Evolutionary conservation across 352 stramenopile species (phyloP).

Genomic region (Phytophthora pistaciae): DNA sequence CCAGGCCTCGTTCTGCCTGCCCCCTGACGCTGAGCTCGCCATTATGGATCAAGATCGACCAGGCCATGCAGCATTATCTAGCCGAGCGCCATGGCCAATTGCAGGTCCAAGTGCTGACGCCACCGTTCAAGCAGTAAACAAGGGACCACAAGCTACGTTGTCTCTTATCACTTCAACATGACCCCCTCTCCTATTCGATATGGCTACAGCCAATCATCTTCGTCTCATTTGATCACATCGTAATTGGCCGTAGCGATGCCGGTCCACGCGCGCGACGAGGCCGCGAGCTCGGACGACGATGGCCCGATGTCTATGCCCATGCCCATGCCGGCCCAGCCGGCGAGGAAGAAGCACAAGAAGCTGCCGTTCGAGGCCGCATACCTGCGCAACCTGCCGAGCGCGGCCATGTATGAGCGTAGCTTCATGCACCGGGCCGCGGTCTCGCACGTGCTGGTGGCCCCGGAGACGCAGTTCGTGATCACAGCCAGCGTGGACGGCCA

Average conservation of each 20-base stretch:
- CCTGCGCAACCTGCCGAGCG: conserved; percentile 85
- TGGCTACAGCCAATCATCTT: neutral
- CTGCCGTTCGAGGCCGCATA: conserved; percentile 79
- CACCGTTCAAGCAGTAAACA: no score
- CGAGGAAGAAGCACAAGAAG: conserved; percentile 53
- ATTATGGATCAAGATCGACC: neutral
- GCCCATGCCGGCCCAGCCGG: conserved; percentile 49
- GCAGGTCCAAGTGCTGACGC: no score
- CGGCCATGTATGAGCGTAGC: conserved; percentile 95
- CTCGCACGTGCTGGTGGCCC: conserved; percentile 91
- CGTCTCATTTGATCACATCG: neutral
- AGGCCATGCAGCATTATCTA: neutral
- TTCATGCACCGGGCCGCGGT: conserved; percentile 98
- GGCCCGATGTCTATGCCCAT: conserved; percentile 72
- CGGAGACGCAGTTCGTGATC: conserved; percentile 96
- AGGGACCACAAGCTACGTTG: neutral
- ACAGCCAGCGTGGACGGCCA: conserved; percentile 97
- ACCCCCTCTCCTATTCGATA: neutral
- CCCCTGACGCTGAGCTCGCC: neutral
- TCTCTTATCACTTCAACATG: neutral
- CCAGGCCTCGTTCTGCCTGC: neutral
- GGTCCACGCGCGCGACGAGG: conserved; percentile 25
- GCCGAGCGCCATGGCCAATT: neutral
- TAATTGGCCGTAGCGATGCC: conserved; percentile 5
- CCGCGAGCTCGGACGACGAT: conserved; percentile 46